These are phyloP conservation scores for Selaginella moellendorffii DNA, from an alignment of 75 land plant species.

Conservation along the genomic window DNA sequence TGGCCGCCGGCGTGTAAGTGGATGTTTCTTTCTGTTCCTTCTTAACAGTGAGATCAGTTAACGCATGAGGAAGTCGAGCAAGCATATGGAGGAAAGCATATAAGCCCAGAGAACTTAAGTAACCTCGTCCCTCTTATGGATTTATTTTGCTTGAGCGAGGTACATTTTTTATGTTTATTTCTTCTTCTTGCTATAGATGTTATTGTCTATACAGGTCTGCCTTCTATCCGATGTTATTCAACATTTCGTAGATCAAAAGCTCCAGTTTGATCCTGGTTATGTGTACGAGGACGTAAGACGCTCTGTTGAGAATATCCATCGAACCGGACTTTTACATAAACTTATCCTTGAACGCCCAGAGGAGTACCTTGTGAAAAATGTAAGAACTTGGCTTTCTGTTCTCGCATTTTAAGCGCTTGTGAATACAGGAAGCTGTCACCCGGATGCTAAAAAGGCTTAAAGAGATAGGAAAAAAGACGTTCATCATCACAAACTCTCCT, in stretches of 20 bases:
- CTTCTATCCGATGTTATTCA: slow-evolving; percentile 90
- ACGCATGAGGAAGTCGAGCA: slow-evolving; percentile 37
- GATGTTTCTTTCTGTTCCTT: not conserved
- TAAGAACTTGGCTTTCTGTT: slow-evolving; percentile 13
- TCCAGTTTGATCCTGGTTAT: slow-evolving; percentile 82
- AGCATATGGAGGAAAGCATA: slow-evolving; percentile 63
- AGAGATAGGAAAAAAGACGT: slow-evolving; percentile 80
- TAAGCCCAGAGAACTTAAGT: slow-evolving; percentile 59
- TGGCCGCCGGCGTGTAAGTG: slow-evolving; percentile 80
- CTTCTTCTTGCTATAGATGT: not conserved
- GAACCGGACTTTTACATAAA: slow-evolving; percentile 62
- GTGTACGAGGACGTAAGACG: slow-evolving; percentile 78
- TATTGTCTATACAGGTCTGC: slow-evolving; percentile 53
- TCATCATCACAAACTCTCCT: slow-evolving; percentile 86
- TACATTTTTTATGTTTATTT: slow-evolving; percentile 12
- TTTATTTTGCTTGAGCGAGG: slow-evolving; percentile 95
- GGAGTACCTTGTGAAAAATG: slow-evolving; percentile 78
- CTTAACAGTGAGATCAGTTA: slow-evolving; percentile 32
- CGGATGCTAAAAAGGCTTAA: slow-evolving; percentile 45
- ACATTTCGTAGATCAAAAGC: slow-evolving; percentile 79
- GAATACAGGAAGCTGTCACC: slow-evolving; percentile 40
- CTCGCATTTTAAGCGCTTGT: not conserved
- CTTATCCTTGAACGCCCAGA: slow-evolving; percentile 60
- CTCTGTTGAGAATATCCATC: slow-evolving; percentile 65
- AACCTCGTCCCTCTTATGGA: slow-evolving; percentile 83